phyloP scores from a whole-genome alignment of 73 alveolate species.

The Symbiodinium pilosum region DNA sequence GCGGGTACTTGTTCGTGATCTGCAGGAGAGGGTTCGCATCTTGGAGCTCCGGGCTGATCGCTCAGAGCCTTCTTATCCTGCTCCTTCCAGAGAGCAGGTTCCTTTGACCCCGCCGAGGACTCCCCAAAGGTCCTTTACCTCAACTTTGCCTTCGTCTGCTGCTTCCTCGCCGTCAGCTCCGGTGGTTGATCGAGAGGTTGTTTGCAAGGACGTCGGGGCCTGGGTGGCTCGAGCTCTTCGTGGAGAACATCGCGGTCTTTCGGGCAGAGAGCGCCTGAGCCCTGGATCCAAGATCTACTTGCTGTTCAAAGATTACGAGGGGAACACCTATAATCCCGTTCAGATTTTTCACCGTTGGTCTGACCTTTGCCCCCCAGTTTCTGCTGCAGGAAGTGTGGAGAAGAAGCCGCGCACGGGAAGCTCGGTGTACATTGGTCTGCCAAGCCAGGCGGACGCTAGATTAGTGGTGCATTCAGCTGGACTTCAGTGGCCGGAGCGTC shows the following conservation, averaged over 20 bases:
- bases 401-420: no score
- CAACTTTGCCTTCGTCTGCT: neutral
- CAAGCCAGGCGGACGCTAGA: neutral
- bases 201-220: neutral
- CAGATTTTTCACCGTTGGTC: neutral
- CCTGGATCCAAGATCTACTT: neutral
- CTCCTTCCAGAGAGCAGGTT: no score
- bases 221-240: neutral
- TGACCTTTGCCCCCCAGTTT: neutral
- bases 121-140: neutral
- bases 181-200: neutral
- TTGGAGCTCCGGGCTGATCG: neutral
- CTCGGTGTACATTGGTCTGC: neutral
- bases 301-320: neutral
- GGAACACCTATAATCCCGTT: neutral
- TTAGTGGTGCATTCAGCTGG: neutral
- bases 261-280: neutral
- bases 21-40: neutral
- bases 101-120: neutral
- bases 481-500: neutral
- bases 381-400: neutral
- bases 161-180: no score
- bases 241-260: neutral
- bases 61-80: no score
- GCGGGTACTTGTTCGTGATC: neutral